Conservation (phyloP, 2,329 filamentous ascomycete species). For the Epichloe sibirici region DNA sequence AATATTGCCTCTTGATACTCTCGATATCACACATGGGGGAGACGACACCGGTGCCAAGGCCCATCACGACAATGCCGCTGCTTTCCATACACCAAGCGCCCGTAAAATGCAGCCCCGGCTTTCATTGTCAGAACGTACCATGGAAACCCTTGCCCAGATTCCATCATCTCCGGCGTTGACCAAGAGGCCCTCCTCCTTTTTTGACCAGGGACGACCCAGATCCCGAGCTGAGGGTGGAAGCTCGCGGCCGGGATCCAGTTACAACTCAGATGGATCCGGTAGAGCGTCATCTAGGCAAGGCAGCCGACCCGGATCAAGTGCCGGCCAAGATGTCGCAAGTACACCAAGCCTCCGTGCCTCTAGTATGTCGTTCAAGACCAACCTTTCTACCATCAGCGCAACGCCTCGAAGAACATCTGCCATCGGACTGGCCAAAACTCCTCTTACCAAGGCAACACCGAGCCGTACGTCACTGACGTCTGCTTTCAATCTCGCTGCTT, state of each 20-base stretch:
- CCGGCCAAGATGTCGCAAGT: conserved; percentile 29
- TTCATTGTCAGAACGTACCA: conserved; percentile 71
- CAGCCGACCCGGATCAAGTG: conserved; percentile 44
- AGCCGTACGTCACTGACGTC: conserved; percentile 13
- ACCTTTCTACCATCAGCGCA: conserved; percentile 29
- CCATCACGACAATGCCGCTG: conserved; percentile 8
- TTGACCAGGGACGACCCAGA: conserved; percentile 47
- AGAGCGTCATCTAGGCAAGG: conserved; percentile 35
- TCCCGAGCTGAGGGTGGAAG: conserved; percentile 33
- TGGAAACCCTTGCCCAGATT: conserved; percentile 69
- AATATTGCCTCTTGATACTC: neutral
- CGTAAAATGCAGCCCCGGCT: conserved; percentile 23
- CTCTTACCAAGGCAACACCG: conserved; percentile 13
- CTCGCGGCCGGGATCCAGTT: conserved; percentile 46
- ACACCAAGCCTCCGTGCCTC: conserved; percentile 30
- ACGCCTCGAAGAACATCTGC: conserved; percentile 26
- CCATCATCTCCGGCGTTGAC: conserved; percentile 64
- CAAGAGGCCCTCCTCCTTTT: conserved; percentile 60
- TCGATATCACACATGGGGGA: neutral
- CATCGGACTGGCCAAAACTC: conserved; percentile 11
- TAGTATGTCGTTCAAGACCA: conserved; percentile 30
- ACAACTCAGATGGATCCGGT: conserved; percentile 47
- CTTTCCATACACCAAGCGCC: conserved; percentile 12
- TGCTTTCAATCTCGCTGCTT: conserved; percentile 15
- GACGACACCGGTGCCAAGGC: neutral